A percentile compares a stretch with the other conserved stretches of the same genome.
Conservation (phyloP, 179 eudicot genomes). For the Camellia oleifera region DNA sequence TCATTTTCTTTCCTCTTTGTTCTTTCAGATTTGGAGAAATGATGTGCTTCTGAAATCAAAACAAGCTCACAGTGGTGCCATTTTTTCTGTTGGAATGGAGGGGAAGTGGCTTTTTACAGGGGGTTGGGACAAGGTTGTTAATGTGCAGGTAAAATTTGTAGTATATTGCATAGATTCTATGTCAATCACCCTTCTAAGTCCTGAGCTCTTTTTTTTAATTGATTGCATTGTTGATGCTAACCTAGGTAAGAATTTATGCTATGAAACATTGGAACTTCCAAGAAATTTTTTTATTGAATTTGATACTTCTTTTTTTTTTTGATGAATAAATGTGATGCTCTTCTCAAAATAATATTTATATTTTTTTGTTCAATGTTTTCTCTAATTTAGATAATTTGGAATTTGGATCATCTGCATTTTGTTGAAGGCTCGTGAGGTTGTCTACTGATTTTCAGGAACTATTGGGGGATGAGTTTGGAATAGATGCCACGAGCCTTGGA, state of each 20-base stretch:
- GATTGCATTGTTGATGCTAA: background rate
- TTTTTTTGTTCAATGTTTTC: background rate
- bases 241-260: background rate
- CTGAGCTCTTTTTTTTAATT: background rate
- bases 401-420: background rate
- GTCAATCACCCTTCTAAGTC: background rate
- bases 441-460: conserved; percentile 44
- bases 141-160: conserved; percentile 52
- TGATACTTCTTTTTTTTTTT: too few relatives aligned
- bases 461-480: conserved; percentile 34
- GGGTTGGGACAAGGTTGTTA: conserved; percentile 77
- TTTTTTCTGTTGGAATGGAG: conserved; percentile 59
- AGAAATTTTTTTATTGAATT: background rate
- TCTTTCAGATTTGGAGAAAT: conserved; percentile 70
- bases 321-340: background rate
- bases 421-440: background rate
- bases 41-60: conserved; percentile 42
- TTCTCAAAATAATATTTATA: background rate
- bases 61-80: conserved; percentile 58
- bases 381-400: background rate
- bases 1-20: conserved; percentile 3
- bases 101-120: conserved; percentile 71
- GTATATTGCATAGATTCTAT: background rate
- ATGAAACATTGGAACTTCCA: background rate
- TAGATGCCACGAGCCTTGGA: conserved; percentile 50